These are phyloP conservation scores for Penicillium cosmopolitanum DNA, from an alignment of 495 filamentous ascomycete genomes.

Conservation along the genomic window DNA sequence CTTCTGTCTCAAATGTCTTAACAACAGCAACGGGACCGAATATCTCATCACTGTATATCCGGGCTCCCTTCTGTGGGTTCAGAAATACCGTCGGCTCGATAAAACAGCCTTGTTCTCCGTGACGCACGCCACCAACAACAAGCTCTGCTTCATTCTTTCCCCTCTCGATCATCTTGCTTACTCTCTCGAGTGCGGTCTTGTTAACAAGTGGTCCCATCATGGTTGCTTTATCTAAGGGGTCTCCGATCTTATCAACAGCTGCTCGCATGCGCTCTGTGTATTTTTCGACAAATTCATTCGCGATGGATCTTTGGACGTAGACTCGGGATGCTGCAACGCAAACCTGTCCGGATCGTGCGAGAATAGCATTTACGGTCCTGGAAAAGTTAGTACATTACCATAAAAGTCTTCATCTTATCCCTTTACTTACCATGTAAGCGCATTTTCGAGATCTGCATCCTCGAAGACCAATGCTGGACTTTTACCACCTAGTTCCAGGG, in stretches of 20 bases:
- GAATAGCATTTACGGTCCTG: conserved; percentile 80
- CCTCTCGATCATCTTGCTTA: conserved; percentile 7
- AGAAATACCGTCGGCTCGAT: conserved; percentile 78
- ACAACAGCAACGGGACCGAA: conserved; percentile 92
- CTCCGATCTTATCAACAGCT: conserved; percentile 75
- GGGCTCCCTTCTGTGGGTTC: background rate
- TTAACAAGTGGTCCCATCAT: background rate
- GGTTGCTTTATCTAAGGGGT: conserved; percentile 74
- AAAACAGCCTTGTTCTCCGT: conserved; percentile 6
- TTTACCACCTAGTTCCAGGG: conserved; percentile 89
- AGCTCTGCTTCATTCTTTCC: conserved; percentile 10
- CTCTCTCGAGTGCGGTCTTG: background rate
- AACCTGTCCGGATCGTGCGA: conserved; percentile 86
- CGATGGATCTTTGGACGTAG: conserved; percentile 80
- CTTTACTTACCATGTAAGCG: conserved; percentile 22
- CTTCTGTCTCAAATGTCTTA: conserved; percentile 81
- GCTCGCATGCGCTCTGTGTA: conserved; percentile 75
- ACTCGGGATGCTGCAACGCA: conserved; percentile 89
- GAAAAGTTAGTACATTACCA: conserved; percentile 59
- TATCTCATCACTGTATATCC: conserved; percentile 71
- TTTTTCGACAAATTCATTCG: conserved; percentile 78
- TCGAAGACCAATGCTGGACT: conserved; percentile 87
- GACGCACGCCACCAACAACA: conserved; percentile 7
- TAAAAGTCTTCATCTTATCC: no score
- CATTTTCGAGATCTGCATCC: conserved; percentile 88